phyloP scores from a whole-genome alignment of 345 rosid genomes.

The Iberis pinnata region DNA sequence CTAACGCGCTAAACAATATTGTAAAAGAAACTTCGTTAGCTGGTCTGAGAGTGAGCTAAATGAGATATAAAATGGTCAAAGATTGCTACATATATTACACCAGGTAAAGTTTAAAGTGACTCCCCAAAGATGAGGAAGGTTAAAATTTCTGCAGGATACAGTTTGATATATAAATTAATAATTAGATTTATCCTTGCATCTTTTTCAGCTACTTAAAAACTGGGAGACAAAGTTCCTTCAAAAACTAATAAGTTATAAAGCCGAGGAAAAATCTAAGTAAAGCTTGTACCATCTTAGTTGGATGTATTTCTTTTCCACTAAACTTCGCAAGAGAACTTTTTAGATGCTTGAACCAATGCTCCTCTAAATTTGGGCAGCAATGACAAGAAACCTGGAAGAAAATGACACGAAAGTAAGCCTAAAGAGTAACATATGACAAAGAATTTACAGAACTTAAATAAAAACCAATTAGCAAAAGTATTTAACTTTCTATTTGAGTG shows the following conservation, averaged over 20 bases:
- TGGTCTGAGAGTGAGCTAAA: conserved; percentile 4
- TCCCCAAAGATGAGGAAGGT: neutral
- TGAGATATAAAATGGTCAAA: conserved; percentile 1
- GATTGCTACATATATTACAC: conserved; percentile 4
- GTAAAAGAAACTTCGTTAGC: neutral
- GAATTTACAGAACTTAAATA: neutral
- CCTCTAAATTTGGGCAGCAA: conserved; percentile 42
- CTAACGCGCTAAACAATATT: neutral
- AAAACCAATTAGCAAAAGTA: neutral
- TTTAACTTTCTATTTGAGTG: conserved; percentile 5
- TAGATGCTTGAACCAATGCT: conserved; percentile 30
- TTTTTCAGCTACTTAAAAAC: neutral
- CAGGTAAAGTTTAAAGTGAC: neutral
- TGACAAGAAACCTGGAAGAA: conserved; percentile 44
- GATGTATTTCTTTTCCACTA: conserved; percentile 35
- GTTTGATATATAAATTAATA: neutral
- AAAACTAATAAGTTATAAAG: neutral
- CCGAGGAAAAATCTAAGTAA: conserved; percentile 2
- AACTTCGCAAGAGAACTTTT: conserved; percentile 48
- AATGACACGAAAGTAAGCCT: conserved; percentile 20
- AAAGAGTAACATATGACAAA: neutral
- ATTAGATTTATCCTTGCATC: conserved; percentile 4
- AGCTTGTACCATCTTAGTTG: conserved; percentile 42
- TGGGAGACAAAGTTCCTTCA: neutral
- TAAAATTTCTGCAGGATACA: neutral